A percentile compares a stretch with the other conserved stretches of the same genome.
Conservation (phyloP, 2,329 filamentous ascomycete genomes). For the Huntiella decipiens region DNA sequence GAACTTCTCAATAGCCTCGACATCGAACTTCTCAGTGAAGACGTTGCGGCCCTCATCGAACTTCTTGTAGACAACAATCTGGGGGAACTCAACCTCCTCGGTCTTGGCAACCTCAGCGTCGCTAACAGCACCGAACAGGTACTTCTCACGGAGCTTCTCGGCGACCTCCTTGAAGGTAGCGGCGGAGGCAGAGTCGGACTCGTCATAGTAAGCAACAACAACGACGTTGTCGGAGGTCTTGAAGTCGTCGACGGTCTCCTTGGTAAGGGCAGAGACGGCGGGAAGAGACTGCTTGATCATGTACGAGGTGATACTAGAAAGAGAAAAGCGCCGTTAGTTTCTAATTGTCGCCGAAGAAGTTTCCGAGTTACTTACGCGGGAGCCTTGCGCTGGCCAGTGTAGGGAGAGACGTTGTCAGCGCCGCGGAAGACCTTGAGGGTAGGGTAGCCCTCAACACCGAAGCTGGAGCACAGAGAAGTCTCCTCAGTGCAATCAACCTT, state of each 20-base stretch:
- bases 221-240: constrained; percentile 97
- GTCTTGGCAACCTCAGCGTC: constrained; percentile 73
- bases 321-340: constrained; percentile 2
- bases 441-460: constrained; percentile 91
- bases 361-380: constrained; percentile 34
- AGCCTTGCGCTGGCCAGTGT: constrained; percentile 78
- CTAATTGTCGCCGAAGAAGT: neutral
- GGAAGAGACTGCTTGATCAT: constrained; percentile 98
- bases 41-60: constrained; percentile 92
- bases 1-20: constrained; percentile 63
- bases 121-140: constrained; percentile 76
- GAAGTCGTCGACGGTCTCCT: constrained; percentile 80
- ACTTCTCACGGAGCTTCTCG: constrained; percentile 66
- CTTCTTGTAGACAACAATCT: constrained; percentile 86
- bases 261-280: constrained; percentile 65
- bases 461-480: constrained; percentile 71
- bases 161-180: constrained; percentile 61
- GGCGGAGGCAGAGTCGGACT: constrained; percentile 67
- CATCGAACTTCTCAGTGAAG: constrained; percentile 65
- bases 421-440: constrained; percentile 99
- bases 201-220: constrained; percentile 68
- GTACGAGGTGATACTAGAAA: constrained; percentile 48
- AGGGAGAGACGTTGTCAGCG: constrained; percentile 58
- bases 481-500: constrained; percentile 95
- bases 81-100: constrained; percentile 73